Percentiles rank a stretch among this genome's conserved stretches.
Conservation (phyloP, 192 early-diverging fungal species). For the Spizellomyces punctatus region DNA sequence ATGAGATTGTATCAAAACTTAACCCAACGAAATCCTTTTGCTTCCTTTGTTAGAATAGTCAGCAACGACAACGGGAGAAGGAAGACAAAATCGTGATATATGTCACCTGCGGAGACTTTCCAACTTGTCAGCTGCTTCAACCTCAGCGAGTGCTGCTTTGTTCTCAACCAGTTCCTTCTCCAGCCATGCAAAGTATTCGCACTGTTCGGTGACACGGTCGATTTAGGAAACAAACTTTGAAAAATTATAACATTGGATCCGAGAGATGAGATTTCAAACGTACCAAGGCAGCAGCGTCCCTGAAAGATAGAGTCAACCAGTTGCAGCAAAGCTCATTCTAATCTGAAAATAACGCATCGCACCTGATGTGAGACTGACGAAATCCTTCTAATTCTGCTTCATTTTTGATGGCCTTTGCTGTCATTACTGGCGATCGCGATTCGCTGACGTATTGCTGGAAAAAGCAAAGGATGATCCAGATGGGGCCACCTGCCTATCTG, state of each 20-base stretch:
- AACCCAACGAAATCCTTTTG: constrained; percentile 87
- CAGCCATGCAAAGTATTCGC: constrained; percentile 88
- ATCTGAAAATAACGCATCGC: too few relatives aligned
- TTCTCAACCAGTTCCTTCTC: constrained; percentile 82
- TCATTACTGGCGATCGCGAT: constrained; percentile 69
- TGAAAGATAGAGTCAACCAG: background rate
- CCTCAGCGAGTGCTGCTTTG: constrained; percentile 74
- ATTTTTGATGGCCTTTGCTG: constrained; percentile 94
- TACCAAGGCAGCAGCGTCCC: constrained; percentile 82
- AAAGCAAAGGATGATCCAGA: background rate
- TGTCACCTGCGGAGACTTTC: constrained; percentile 65
- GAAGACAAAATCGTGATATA: background rate
- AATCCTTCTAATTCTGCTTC: constrained; percentile 87
- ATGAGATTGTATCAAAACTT: constrained; percentile 95
- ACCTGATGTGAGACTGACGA: constrained; percentile 76
- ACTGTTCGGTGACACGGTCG: background rate
- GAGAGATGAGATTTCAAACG: constrained; percentile 3
- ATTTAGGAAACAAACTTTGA: too few relatives aligned
- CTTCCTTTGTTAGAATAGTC: constrained; percentile 37
- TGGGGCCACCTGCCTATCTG: too few relatives aligned
- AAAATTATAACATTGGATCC: background rate
- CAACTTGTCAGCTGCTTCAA: constrained; percentile 82
- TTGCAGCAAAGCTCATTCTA: too few relatives aligned
- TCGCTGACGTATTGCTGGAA: constrained; percentile 53
- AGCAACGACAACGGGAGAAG: background rate